Evolutionary conservation across 208 protist genomes (phyloP).

Genomic region (Leishmania tarentolae): DNA sequence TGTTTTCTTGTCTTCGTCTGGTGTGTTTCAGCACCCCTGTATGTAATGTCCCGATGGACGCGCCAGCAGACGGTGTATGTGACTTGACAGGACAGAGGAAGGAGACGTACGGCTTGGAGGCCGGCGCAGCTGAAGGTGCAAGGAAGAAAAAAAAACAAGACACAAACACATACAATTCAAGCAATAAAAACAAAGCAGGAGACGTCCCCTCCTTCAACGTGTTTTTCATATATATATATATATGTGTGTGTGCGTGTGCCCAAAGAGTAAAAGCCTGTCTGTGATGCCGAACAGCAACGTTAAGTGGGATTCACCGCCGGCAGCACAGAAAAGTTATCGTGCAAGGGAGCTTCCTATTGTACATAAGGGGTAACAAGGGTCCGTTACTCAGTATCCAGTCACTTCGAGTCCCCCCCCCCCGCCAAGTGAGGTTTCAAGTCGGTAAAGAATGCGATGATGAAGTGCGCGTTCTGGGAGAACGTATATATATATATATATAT

Average conservation of each 20-base stretch:
- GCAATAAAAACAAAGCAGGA: background rate
- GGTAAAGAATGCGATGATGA: no score
- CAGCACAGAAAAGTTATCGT: no score
- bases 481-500: no score
- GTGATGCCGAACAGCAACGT: background rate
- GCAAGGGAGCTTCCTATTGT: no score
- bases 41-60: background rate
- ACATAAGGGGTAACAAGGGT: no score
- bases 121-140: background rate
- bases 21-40: background rate
- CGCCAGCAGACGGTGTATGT: background rate
- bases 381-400: no score
- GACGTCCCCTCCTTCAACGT: background rate
- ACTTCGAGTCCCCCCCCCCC: no score
- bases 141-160: background rate
- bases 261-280: background rate
- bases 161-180: background rate
- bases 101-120: background rate
- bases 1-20: no score
- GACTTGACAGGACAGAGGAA: background rate
- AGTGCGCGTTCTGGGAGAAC: no score
- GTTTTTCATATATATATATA: background rate
- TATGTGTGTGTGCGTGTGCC: background rate
- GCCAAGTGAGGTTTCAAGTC: no score
- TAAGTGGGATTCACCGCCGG: background rate